These are phyloP conservation scores for Whalleya microplaca DNA, from an alignment of 2,329 filamentous ascomycete species.

Conservation along the genomic window DNA sequence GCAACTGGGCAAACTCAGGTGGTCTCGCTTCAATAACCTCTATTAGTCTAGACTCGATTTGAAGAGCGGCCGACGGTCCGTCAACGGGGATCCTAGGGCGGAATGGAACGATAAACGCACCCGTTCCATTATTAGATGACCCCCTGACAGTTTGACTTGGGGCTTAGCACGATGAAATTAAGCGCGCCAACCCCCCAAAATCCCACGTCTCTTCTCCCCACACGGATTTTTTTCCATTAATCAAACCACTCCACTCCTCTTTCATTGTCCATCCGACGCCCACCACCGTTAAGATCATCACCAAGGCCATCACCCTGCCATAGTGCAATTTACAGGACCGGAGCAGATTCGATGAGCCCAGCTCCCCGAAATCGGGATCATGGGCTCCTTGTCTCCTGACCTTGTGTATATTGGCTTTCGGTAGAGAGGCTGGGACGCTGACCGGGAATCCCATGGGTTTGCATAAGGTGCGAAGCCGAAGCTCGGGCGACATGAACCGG, in stretches of 20 bases:
- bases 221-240: constrained; percentile 17
- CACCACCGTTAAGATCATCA: neutral
- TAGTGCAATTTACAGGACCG: constrained; percentile 8
- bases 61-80: neutral
- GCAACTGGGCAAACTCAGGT: no score
- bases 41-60: neutral
- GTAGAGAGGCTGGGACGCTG: constrained; percentile 21
- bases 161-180: constrained; percentile 19
- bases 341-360: constrained; percentile 12
- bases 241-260: constrained; percentile 16
- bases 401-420: constrained; percentile 22
- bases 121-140: constrained; percentile 7
- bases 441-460: constrained; percentile 16
- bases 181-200: constrained; percentile 23
- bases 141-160: constrained; percentile 5
- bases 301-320: constrained; percentile 2
- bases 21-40: neutral
- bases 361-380: constrained; percentile 23
- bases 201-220: constrained; percentile 10
- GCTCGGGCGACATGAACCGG: constrained; percentile 19
- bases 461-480: constrained; percentile 13
- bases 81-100: neutral
- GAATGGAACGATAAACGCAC: neutral
- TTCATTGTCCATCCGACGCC: constrained; percentile 6
- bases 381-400: constrained; percentile 25